A percentile compares a stretch with the other conserved stretches of the same genome.
Conservation (phyloP, 805 yeast genomes). For the Candida cerambycidarum region DNA sequence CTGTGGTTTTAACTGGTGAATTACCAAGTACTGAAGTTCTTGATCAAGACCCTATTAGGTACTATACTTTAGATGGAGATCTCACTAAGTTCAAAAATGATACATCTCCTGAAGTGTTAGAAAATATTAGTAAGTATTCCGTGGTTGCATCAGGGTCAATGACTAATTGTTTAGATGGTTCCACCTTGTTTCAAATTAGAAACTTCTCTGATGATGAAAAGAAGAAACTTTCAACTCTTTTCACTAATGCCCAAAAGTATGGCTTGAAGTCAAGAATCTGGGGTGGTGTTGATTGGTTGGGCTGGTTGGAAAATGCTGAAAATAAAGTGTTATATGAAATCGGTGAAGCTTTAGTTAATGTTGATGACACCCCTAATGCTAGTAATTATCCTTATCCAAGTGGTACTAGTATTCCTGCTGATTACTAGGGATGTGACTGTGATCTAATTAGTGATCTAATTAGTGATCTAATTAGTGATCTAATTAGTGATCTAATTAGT, state of each 20-base stretch:
- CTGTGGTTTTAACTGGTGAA: constrained; percentile 66
- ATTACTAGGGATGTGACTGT: no score
- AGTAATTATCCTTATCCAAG: background rate
- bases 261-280: constrained; percentile 62
- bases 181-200: constrained; percentile 26
- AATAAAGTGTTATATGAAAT: constrained; percentile 49
- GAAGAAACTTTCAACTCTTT: constrained; percentile 24
- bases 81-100: constrained; percentile 30
- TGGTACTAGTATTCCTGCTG: background rate
- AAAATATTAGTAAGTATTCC: constrained; percentile 26
- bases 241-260: constrained; percentile 46
- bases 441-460: no score
- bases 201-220: constrained; percentile 32
- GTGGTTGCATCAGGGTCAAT: constrained; percentile 47
- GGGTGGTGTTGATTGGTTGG: constrained; percentile 73
- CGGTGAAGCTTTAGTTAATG: constrained; percentile 61
- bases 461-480: no score
- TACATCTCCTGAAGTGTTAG: constrained; percentile 22
- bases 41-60: constrained; percentile 22
- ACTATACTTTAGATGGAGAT: constrained; percentile 55
- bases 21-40: constrained; percentile 43
- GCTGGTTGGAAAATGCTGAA: constrained; percentile 38
- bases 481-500: no score
- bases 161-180: constrained; percentile 22
- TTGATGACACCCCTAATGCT: constrained; percentile 49